These are phyloP conservation scores for Eustoma russellianum DNA, from an alignment of 257 asterid genomes.

Conservation along the genomic window DNA sequence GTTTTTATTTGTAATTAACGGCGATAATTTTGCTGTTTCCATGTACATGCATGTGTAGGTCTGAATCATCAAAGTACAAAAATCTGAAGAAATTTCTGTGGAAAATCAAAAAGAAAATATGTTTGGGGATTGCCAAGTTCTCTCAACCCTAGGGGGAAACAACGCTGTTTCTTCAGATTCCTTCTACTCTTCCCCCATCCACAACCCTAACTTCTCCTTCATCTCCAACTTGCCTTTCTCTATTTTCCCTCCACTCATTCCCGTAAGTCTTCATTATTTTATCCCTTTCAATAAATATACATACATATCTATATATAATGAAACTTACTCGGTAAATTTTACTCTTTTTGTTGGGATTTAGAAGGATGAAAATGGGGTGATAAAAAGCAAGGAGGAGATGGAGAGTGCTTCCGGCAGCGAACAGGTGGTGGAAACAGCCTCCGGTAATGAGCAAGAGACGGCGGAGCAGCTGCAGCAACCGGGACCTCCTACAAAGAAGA, in stretches of 20 bases:
- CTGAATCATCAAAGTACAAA: background rate
- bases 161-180: conserved; percentile 25
- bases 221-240: conserved; percentile 70
- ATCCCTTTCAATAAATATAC: background rate
- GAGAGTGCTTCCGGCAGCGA: conserved; percentile 93
- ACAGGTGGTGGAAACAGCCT: conserved; percentile 48
- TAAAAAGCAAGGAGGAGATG: conserved; percentile 59
- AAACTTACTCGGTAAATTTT: too few species aligned
- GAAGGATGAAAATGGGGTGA: conserved; percentile 64
- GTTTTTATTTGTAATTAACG: background rate
- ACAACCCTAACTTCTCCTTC: conserved; percentile 71
- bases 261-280: conserved; percentile 32
- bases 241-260: conserved; percentile 64
- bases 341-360: background rate
- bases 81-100: background rate
- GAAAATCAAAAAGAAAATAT: conserved; percentile 18
- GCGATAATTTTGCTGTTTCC: too few species aligned
- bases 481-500: conserved; percentile 43
- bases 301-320: background rate
- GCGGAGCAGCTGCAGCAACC: conserved; percentile 19
- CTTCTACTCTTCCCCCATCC: conserved; percentile 35
- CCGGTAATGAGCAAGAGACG: conserved; percentile 46
- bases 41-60: background rate
- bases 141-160: conserved; percentile 71
- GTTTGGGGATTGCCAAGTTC: conserved; percentile 90